These are phyloP conservation scores for Pseudogymnoascus sp. DNA, from an alignment of 2,329 filamentous ascomycete genomes.

Conservation along the genomic window DNA sequence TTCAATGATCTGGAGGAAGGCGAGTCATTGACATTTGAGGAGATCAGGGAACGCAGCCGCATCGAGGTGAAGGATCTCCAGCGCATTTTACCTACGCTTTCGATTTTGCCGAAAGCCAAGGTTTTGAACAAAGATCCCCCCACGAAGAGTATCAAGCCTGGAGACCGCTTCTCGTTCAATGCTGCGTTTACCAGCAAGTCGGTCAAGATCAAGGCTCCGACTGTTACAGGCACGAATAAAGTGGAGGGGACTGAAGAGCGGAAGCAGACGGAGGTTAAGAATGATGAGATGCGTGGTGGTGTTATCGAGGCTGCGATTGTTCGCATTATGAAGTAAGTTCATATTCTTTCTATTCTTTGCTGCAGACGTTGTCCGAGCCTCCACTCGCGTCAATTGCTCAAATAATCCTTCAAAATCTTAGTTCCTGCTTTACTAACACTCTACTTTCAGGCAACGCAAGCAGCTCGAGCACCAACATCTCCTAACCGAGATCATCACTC, in stretches of 20 bases:
- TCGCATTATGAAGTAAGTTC: constrained; percentile 73
- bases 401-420: not conserved
- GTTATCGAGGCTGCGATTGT: constrained; percentile 71
- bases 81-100: constrained; percentile 71
- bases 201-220: constrained; percentile 81
- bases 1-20: constrained; percentile 68
- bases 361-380: not conserved
- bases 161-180: constrained; percentile 78
- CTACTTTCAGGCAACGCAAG: constrained; percentile 58
- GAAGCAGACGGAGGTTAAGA: constrained; percentile 66
- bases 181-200: constrained; percentile 71
- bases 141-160: constrained; percentile 65
- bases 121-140: constrained; percentile 74
- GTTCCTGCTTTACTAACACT: constrained; percentile 24
- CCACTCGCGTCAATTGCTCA: not conserved
- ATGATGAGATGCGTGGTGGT: constrained; percentile 61
- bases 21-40: constrained; percentile 52
- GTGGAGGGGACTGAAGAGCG: constrained; percentile 67
- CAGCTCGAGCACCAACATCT: constrained; percentile 61
- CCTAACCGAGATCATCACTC: constrained; percentile 62
- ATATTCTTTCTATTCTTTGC: not conserved
- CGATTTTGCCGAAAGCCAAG: constrained; percentile 73
- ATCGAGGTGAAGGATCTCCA: constrained; percentile 68
- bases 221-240: constrained; percentile 70
- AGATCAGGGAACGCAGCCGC: constrained; percentile 74